phyloP scores from a whole-genome alignment of 352 stramenopile genomes.

The Pythium pectinolyticum region DNA sequence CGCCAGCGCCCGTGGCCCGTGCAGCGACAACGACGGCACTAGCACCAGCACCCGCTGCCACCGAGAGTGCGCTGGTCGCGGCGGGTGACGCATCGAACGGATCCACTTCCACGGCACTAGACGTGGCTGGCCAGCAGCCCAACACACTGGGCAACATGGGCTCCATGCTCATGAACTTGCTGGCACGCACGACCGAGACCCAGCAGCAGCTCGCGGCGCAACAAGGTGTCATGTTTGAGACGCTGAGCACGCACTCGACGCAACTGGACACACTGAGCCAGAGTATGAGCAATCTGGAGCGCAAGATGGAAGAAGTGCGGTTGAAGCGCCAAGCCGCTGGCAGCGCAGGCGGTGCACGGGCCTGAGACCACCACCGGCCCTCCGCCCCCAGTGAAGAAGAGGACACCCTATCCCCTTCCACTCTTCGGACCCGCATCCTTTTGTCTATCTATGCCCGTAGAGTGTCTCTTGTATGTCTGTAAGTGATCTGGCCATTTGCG shows the following conservation, averaged over 20 bases:
- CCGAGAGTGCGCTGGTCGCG: conserved; percentile 41
- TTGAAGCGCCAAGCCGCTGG: conserved; percentile 44
- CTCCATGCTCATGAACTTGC: conserved; percentile 87
- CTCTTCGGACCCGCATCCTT: conserved; percentile 22
- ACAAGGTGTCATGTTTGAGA: conserved; percentile 88
- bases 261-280: conserved; percentile 74
- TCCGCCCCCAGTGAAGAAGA: conserved; percentile 7
- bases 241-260: conserved; percentile 76
- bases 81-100: conserved; percentile 39
- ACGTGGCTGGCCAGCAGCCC: conserved; percentile 60
- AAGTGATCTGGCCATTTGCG: conserved; percentile 16
- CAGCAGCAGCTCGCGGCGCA: conserved; percentile 85
- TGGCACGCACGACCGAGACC: conserved; percentile 80
- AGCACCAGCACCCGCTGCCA: conserved; percentile 8
- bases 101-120: conserved; percentile 58
- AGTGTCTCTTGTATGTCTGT: conserved; percentile 25
- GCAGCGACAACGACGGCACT: conserved; percentile 10
- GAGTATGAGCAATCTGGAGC: conserved; percentile 75
- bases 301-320: conserved; percentile 77
- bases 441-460: conserved; percentile 32
- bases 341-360: background rate
- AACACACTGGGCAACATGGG: conserved; percentile 81
- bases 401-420: no score
- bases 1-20: conserved; percentile 16
- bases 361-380: no score